phyloP scores from a whole-genome alignment of 208 protist species.

The Trypanosoma brucei region DNA sequence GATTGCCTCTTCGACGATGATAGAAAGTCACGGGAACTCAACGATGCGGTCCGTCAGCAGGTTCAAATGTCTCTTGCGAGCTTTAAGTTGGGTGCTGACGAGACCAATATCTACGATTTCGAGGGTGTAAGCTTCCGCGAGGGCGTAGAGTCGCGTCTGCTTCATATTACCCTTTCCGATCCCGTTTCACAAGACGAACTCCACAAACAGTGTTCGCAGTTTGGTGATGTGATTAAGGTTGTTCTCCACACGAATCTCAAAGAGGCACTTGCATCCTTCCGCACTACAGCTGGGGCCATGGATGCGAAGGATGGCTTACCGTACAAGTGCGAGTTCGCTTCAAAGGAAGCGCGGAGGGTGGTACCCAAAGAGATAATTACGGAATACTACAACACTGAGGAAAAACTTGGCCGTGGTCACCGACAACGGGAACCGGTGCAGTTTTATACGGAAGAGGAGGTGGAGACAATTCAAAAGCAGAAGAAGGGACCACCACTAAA shows the following conservation, averaged over 20 bases:
- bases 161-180: conserved; percentile 52
- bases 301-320: conserved; percentile 73
- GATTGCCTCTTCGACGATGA: conserved; percentile 94
- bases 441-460: conserved; percentile 65
- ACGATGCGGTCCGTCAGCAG: conserved; percentile 73
- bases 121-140: conserved; percentile 91
- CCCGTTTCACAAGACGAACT: conserved; percentile 66
- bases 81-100: conserved; percentile 91
- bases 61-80: conserved; percentile 89
- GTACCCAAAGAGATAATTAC: conserved; percentile 80
- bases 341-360: conserved; percentile 58
- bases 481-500: conserved; percentile 60
- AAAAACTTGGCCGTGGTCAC: conserved; percentile 84
- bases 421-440: conserved; percentile 60
- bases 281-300: conserved; percentile 66
- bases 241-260: conserved; percentile 81
- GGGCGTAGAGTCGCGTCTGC: conserved; percentile 63
- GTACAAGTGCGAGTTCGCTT: conserved; percentile 57
- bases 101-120: conserved; percentile 94
- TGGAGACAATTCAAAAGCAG: conserved; percentile 45
- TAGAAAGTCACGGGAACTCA: conserved; percentile 76
- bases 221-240: conserved; percentile 69
- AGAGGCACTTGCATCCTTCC: conserved; percentile 82
- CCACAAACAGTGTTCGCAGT: conserved; percentile 55
- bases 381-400: conserved; percentile 54